A percentile compares a stretch with the other conserved stretches of the same genome.
Evolutionary conservation across 495 filamentous ascomycete species (phyloP).

Genomic region (Neurospora africana): DNA sequence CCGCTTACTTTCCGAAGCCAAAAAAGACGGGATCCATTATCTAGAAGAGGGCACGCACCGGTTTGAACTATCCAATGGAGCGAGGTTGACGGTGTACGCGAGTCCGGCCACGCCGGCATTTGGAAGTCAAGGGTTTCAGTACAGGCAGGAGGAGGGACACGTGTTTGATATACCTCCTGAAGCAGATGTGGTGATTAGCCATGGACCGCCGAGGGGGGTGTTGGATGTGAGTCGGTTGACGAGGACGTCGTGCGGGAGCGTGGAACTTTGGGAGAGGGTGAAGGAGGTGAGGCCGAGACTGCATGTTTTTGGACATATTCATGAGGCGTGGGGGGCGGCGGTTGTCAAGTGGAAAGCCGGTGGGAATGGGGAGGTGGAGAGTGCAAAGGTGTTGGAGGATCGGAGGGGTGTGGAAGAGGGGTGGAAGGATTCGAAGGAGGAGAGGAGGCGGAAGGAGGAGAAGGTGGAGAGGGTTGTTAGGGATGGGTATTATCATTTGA

Average conservation of each 20-base stretch:
- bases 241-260: conserved; percentile 42
- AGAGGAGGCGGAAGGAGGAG: conserved; percentile 1
- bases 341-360: conserved; percentile 39
- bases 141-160: conserved; percentile 39
- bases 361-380: conserved; percentile 10
- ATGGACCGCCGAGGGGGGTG: conserved; percentile 56
- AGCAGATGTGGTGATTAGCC: conserved; percentile 61
- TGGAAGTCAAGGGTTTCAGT: conserved; percentile 53
- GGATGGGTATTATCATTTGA: conserved; percentile 11
- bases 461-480: not conserved
- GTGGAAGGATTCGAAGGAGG: conserved; percentile 9
- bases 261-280: conserved; percentile 44
- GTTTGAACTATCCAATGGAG: conserved; percentile 48
- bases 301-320: conserved; percentile 68
- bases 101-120: conserved; percentile 58
- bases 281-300: conserved; percentile 41
- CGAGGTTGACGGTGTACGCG: conserved; percentile 52
- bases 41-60: conserved; percentile 53
- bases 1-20: conserved; percentile 23
- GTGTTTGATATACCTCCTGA: conserved; percentile 33
- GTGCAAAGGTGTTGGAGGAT: conserved; percentile 24
- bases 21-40: conserved; percentile 44
- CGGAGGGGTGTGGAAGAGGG: conserved; percentile 24
- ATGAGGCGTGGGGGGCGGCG: conserved; percentile 61
- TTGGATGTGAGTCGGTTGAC: conserved; percentile 37